phyloP scores from a whole-genome alignment of 192 early-diverging fungal genomes.

The Coemansia sp. region DNA sequence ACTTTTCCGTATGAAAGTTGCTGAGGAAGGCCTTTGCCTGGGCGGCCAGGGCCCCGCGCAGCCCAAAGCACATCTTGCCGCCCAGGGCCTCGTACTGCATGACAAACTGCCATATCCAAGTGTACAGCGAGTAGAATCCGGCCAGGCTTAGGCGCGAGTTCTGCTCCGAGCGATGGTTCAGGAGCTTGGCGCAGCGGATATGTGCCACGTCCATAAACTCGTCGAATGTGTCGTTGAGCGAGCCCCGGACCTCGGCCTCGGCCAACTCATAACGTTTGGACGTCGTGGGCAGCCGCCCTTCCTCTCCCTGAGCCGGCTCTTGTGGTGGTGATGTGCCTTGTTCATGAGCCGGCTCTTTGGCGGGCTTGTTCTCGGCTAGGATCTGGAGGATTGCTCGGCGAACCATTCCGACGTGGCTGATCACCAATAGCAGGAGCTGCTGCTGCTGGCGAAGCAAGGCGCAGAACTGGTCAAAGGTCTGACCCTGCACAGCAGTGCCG shows the following conservation, averaged over 20 bases:
- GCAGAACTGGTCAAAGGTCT: constrained; percentile 84
- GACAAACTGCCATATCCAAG: constrained; percentile 79
- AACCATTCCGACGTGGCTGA: constrained; percentile 65
- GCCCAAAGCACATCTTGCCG: constrained; percentile 82
- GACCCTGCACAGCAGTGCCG: constrained; percentile 59
- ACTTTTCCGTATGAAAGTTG: constrained; percentile 92
- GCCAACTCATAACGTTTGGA: too few species aligned
- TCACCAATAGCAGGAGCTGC: constrained; percentile 62
- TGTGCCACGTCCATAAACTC: constrained; percentile 82
- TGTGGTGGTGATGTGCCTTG: too few species aligned
- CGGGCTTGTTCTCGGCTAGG: constrained; percentile 56
- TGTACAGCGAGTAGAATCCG: constrained; percentile 82
- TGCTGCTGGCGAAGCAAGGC: constrained; percentile 72
- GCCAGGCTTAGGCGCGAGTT: constrained; percentile 80
- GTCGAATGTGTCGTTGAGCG: constrained; percentile 69
- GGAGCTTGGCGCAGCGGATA: constrained; percentile 77
- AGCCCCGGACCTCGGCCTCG: constrained; percentile 51
- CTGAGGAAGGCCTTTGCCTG: constrained; percentile 89
- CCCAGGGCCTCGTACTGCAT: constrained; percentile 68
- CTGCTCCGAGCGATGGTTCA: constrained; percentile 83
- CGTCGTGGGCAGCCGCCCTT: too few species aligned
- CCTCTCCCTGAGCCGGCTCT: too few species aligned
- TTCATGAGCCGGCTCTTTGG: too few species aligned
- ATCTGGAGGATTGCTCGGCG: constrained; percentile 63
- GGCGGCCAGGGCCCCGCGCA: constrained; percentile 80